Evolutionary conservation across 805 yeast species (phyloP).

Genomic region (Blastobotrys americana): DNA sequence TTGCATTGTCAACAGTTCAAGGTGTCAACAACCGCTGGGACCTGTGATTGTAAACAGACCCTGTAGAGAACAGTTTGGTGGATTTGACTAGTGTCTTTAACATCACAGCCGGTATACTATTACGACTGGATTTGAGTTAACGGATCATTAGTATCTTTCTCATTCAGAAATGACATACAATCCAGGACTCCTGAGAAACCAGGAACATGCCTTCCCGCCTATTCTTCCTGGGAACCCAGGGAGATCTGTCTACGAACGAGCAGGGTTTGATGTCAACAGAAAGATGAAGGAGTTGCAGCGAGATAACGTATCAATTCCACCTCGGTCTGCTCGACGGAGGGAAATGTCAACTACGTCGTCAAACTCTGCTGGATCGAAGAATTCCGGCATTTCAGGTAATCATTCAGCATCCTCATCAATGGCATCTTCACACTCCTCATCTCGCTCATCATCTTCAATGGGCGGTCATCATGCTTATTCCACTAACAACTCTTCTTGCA

Average conservation of each 20-base stretch:
- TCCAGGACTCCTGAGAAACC: constrained; percentile 15
- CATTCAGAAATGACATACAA: background rate
- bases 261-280: constrained; percentile 35
- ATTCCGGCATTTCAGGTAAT: background rate
- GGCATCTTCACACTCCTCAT: background rate
- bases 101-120: no score
- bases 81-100: no score
- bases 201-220: constrained; percentile 35
- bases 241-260: constrained; percentile 36
- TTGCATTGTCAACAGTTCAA: no score
- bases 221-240: constrained; percentile 30
- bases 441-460: background rate
- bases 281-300: background rate
- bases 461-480: background rate
- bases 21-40: no score
- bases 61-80: no score
- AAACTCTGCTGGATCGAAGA: background rate
- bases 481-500: background rate
- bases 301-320: background rate
- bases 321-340: background rate
- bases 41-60: no score
- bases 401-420: background rate
- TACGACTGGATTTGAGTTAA: no score
- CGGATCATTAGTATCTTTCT: no score
- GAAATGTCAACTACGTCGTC: background rate